Base-by-base conservation (phyloP, 108 stramenopile species). In the Conticribra guillardii region DNA sequence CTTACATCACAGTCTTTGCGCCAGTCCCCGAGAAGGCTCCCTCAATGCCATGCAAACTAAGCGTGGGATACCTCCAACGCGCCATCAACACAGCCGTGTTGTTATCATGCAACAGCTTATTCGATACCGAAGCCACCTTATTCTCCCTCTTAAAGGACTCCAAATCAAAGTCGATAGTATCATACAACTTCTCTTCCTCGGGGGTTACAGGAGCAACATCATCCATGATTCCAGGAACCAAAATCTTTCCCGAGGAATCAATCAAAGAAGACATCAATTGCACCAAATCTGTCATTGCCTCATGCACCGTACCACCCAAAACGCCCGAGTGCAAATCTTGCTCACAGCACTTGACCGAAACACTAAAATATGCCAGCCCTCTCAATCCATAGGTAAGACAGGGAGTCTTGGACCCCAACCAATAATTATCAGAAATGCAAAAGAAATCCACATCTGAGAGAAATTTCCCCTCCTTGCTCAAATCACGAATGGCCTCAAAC, bases 31-130 rank as follows among this genome's bases (percentile, higher is more conserved):
- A 55, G 76, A 93, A 94, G 0, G 89, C 92, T 26, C 92, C 92
- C 69, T 94, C 89, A 52, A 94, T 91, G 30, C 92, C 92, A 62
- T 94, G 92, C 46, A 94, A 60, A 30, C 86, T 87, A n/a, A 94
- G 75, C 15, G 89, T 88, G 16, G 92, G 92, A 76, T 83, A 91
- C 60, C 89, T 83, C 92, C 92, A 94, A 28, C 92, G 74, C 9
- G 71, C 75, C 92, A 94, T 91, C 60, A 94, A 67, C 27, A 91
- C 71, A 32, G 70, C 53, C 61, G 82, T 89, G 57, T 91, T 88
- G 61, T 85, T 82, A 17, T 82, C 75, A 51, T 80, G 75, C 21
- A 89, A 53, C 29, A 92, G 77, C 62, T 84, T 86, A 49, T 81
- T 61, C 54, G 82, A 80, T 26, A 90, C 72, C 4, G 62, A 45